A percentile compares a stretch with the other conserved stretches of the same genome.
These are phyloP conservation scores for Dendrobium catenatum DNA, from an alignment of 106 monocot species.

Conservation along the genomic window DNA sequence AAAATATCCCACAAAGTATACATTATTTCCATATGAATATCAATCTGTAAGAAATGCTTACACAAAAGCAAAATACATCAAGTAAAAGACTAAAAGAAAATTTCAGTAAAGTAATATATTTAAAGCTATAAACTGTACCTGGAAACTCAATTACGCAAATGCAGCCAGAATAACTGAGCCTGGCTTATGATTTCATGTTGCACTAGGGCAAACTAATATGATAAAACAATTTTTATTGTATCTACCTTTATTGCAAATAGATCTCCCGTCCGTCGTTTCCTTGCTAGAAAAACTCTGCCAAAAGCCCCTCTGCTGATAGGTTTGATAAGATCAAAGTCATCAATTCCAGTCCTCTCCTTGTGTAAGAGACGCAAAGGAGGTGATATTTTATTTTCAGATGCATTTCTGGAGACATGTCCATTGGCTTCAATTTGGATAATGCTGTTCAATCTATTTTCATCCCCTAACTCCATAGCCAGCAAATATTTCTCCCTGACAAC, in stretches of 20 bases:
- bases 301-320: constrained; percentile 73
- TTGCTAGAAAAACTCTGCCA: constrained; percentile 62
- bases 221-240: not conserved
- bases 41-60: not conserved
- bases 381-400: constrained; percentile 14
- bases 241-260: constrained; percentile 70
- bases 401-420: constrained; percentile 6
- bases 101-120: not conserved
- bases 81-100: not conserved
- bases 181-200: not conserved
- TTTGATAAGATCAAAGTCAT: constrained; percentile 73
- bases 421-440: constrained; percentile 15
- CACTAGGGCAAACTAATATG: not conserved
- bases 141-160: not conserved
- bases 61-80: not conserved
- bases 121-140: not conserved
- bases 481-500: constrained; percentile 51
- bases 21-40: not conserved
- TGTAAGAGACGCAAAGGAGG: constrained; percentile 18
- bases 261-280: constrained; percentile 60
- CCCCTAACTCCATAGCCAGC: constrained; percentile 14
- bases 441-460: constrained; percentile 11
- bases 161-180: not conserved
- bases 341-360: constrained; percentile 56
- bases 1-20: not conserved